Percentiles rank a stretch among this genome's conserved stretches.
Evolutionary conservation across 1,284 basidiomycete genomes (phyloP).

Genomic region (Phellopilus nigrolimitatus): DNA sequence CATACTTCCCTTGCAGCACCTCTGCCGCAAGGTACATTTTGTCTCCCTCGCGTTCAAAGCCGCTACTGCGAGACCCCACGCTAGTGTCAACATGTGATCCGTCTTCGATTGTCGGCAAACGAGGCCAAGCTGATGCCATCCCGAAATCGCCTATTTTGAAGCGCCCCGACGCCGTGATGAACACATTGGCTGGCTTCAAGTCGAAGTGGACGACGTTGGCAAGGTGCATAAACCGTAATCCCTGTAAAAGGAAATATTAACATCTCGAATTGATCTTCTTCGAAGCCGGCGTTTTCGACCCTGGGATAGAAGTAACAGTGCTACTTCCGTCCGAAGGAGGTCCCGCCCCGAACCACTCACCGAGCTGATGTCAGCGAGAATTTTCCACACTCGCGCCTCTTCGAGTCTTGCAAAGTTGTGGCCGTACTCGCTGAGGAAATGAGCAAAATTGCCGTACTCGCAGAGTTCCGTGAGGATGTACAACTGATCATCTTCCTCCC

Average conservation of each 20-base stretch:
- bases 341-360: conserved; percentile 43
- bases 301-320: too few species aligned
- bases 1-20: conserved; percentile 87
- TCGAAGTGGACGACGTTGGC: conserved; percentile 93
- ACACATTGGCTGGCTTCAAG: conserved; percentile 96
- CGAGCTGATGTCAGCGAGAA: conserved; percentile 84
- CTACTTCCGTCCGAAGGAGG: conserved; percentile 20
- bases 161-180: conserved; percentile 83
- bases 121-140: conserved; percentile 87
- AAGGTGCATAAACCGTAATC: conserved; percentile 87
- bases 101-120: conserved; percentile 36
- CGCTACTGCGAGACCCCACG: conserved; percentile 37
- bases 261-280: neutral
- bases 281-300: conserved; percentile 2
- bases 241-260: conserved; percentile 40
- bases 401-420: conserved; percentile 80
- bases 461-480: conserved; percentile 97
- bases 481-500: conserved; percentile 91
- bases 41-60: conserved; percentile 94
- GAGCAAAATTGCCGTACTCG: conserved; percentile 85
- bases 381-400: conserved; percentile 96
- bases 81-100: conserved; percentile 24
- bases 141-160: conserved; percentile 99
- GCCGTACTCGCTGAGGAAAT: conserved; percentile 93
- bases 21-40: conserved; percentile 98